These are phyloP conservation scores for Arachis hypogaea DNA, from an alignment of 306 rosid species.

Conservation along the genomic window DNA sequence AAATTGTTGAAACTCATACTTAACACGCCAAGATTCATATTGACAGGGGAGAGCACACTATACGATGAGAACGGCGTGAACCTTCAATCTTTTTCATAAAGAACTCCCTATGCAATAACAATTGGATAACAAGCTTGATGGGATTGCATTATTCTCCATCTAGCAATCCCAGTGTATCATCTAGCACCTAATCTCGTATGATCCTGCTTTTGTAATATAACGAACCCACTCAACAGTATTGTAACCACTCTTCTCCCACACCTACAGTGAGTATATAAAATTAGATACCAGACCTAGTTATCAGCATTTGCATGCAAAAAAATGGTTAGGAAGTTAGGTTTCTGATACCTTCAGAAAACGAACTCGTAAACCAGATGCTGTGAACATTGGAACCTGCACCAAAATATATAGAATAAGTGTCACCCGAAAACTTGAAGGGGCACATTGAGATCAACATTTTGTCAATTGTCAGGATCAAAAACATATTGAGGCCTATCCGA, in stretches of 20 bases:
- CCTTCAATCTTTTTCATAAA: conserved; percentile 11
- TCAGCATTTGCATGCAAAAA: not conserved
- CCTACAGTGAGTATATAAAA: conserved; percentile 53
- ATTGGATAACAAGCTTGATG: conserved; percentile 4
- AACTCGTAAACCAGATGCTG: conserved; percentile 95
- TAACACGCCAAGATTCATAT: conserved; percentile 34
- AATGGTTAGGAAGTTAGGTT: not conserved
- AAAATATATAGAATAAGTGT: conserved; percentile 20
- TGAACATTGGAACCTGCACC: conserved; percentile 86
- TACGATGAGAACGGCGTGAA: conserved; percentile 16
- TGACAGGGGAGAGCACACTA: not conserved
- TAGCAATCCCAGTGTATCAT: conserved; percentile 41
- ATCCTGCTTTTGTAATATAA: conserved; percentile 93
- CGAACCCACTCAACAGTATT: conserved; percentile 99
- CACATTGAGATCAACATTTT: too few relatives aligned
- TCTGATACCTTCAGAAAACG: conserved; percentile 86
- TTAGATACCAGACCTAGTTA: not conserved
- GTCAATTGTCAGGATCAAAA: too few relatives aligned
- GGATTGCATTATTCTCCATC: conserved; percentile 34
- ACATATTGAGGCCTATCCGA: not conserved
- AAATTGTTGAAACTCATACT: conserved; percentile 17
- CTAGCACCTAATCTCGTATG: conserved; percentile 93
- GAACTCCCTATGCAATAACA: not conserved
- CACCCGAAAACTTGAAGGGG: not conserved
- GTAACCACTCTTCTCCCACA: conserved; percentile 99